Conservation (phyloP, 129 eudicot species). For the Ambrosia trifida region DNA sequence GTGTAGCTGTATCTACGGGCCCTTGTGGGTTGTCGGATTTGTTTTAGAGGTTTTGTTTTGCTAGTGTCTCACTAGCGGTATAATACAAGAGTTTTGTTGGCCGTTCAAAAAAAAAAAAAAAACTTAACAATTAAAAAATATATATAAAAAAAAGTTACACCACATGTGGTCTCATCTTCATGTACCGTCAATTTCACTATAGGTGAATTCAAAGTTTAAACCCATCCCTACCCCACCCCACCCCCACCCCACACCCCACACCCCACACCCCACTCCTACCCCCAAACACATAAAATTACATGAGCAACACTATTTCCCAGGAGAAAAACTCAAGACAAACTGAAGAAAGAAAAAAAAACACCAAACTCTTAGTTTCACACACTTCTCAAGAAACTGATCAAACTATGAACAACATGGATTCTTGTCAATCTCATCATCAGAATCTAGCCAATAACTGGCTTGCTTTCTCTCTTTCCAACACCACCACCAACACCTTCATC, state of each 20-base stretch:
- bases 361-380: constrained; percentile 28
- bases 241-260: not conserved
- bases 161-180: too few relatives aligned
- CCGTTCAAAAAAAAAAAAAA: too few relatives aligned
- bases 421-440: constrained; percentile 39
- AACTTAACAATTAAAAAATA: too few relatives aligned
- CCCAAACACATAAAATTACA: constrained; percentile 31
- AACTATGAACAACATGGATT: constrained; percentile 48
- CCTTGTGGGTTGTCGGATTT: too few relatives aligned
- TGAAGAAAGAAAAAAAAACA: constrained; percentile 26
- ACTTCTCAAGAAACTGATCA: constrained; percentile 16
- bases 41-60: too few relatives aligned
- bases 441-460: constrained; percentile 58
- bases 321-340: constrained; percentile 32
- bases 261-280: not conserved
- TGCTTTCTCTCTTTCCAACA: constrained; percentile 78
- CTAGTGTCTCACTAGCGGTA: too few relatives aligned
- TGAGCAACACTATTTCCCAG: constrained; percentile 52
- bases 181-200: too few relatives aligned
- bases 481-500: constrained; percentile 36
- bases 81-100: too few relatives aligned
- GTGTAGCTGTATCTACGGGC: too few relatives aligned
- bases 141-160: too few relatives aligned
- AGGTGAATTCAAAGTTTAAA: too few relatives aligned
- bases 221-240: not conserved